These are phyloP conservation scores for Dinochytrium kinnereticum DNA, from an alignment of 371 early-diverging fungal genomes.

Conservation along the genomic window DNA sequence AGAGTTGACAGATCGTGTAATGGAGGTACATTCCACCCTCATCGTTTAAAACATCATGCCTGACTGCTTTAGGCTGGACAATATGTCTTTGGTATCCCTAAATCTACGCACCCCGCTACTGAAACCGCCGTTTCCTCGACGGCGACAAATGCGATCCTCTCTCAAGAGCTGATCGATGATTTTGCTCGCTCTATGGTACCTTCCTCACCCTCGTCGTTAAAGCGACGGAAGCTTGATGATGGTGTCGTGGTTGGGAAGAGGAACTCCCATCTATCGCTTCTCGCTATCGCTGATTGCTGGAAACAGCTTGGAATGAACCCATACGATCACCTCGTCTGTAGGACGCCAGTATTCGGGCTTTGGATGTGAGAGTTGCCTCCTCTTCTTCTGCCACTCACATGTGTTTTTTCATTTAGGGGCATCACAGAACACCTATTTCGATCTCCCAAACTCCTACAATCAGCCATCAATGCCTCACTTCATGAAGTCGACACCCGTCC, in stretches of 20 bases:
- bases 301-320: constrained; percentile 80
- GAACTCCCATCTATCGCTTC: constrained; percentile 90
- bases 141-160: background rate
- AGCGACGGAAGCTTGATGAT: background rate
- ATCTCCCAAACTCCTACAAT: constrained; percentile 75
- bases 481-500: constrained; percentile 79
- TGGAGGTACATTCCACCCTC: constrained; percentile 24
- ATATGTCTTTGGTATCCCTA: background rate
- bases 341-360: constrained; percentile 93
- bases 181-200: background rate
- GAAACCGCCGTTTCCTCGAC: background rate
- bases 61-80: constrained; percentile 9
- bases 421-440: constrained; percentile 92
- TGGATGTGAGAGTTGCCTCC: constrained; percentile 62
- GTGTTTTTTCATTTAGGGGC: constrained; percentile 54
- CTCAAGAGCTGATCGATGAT: background rate
- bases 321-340: constrained; percentile 92
- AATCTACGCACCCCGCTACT: background rate
- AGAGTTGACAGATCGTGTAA: constrained; percentile 77
- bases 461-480: constrained; percentile 83
- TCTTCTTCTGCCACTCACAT: background rate
- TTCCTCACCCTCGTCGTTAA: background rate
- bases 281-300: constrained; percentile 96
- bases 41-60: too few species aligned
- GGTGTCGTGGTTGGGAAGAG: background rate